Conservation (phyloP, 441 rosid genomes). For the Corymbia citriodora region DNA sequence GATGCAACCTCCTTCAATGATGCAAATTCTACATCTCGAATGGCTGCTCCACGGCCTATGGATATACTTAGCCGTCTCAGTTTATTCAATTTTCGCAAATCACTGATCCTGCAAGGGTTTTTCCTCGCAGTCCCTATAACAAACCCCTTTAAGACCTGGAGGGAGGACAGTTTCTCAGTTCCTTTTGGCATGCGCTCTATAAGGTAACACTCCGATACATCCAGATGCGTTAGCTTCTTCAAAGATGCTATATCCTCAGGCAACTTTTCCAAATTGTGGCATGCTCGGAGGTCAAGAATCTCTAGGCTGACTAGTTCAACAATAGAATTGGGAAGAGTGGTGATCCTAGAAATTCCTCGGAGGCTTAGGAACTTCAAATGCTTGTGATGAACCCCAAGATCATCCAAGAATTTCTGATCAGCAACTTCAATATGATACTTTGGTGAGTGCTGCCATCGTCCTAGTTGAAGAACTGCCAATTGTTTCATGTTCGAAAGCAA, state of each 20-base stretch:
- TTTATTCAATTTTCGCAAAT: rapidly evolving
- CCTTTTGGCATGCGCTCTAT: not conserved
- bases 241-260: not conserved
- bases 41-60: not conserved
- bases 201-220: not conserved
- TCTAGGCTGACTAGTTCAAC: rapidly evolving
- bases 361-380: not conserved
- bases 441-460: not conserved
- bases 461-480: constrained; percentile 1
- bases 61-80: not conserved
- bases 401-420: constrained; percentile 1
- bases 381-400: not conserved
- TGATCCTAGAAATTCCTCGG: not conserved
- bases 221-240: not conserved
- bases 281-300: not conserved
- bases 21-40: rapidly evolving
- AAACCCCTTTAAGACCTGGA: not conserved
- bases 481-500: not conserved
- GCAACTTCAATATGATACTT: constrained; percentile 5
- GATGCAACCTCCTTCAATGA: rapidly evolving
- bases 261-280: not conserved
- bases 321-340: not conserved
- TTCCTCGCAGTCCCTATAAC: not conserved
- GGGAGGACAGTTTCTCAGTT: not conserved
- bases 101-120: not conserved